A percentile compares a stretch with the other conserved stretches of the same genome.
Evolutionary conservation across 2,329 filamentous ascomycete genomes (phyloP).

Genomic region (Daldinia sp.): DNA sequence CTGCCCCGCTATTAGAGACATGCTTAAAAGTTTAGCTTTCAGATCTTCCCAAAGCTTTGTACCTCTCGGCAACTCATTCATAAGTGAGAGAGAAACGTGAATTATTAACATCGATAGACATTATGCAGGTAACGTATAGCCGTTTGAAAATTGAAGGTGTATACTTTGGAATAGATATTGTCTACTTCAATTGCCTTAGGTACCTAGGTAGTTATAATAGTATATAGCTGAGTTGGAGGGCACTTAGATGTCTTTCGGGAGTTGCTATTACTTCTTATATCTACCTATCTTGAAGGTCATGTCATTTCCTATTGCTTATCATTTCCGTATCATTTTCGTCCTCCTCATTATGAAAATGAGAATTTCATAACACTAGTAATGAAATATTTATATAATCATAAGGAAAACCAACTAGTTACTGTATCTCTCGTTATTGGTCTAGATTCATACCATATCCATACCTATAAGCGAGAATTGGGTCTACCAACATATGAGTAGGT

Average conservation of each 20-base stretch:
- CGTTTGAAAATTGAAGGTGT: too few species aligned
- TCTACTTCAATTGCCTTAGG: too few species aligned
- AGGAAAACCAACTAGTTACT: neutral
- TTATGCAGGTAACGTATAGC: neutral
- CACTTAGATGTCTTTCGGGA: too few species aligned
- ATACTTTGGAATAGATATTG: too few species aligned
- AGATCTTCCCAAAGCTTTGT: neutral
- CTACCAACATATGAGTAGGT: neutral
- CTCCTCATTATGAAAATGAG: neutral
- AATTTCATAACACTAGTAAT: neutral
- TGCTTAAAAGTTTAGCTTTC: conserved; percentile 1
- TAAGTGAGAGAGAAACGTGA: neutral
- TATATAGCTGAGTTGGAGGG: too few species aligned
- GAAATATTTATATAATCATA: neutral
- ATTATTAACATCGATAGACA: neutral
- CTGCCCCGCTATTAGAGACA: conserved; percentile 17
- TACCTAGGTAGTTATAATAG: too few species aligned
- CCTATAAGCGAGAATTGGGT: neutral
- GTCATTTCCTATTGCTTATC: neutral
- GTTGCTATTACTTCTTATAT: too few species aligned
- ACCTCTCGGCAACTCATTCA: neutral
- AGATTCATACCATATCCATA: neutral
- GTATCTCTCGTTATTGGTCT: neutral
- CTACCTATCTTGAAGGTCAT: too few species aligned
- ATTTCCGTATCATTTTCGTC: neutral